These are phyloP conservation scores for Sarocladium kiliense DNA, from an alignment of 2,329 filamentous ascomycete species.

Conservation along the genomic window DNA sequence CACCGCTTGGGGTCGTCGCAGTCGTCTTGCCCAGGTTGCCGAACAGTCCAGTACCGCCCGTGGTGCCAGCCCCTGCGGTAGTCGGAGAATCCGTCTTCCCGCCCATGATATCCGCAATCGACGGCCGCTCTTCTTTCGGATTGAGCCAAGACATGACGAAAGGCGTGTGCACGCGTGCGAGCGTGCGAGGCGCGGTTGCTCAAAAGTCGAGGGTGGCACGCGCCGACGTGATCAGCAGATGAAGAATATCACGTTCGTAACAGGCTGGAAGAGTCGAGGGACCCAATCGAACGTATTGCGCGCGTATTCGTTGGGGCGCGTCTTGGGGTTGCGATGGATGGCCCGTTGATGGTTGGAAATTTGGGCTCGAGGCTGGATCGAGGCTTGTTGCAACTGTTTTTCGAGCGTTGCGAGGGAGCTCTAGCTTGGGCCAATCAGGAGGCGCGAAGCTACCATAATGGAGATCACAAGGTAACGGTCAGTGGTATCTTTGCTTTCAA, in stretches of 20 bases:
- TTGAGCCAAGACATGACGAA: not conserved
- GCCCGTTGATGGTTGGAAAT: conserved; percentile 4
- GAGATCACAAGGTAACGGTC: not conserved
- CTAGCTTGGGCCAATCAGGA: conserved; percentile 5
- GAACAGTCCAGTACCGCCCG: not conserved
- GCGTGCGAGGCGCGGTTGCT: not conserved
- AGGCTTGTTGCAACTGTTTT: not conserved
- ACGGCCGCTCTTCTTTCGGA: not conserved
- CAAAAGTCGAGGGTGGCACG: not conserved
- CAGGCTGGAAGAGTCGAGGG: not conserved
- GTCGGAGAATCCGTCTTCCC: not conserved
- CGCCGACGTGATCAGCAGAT: not conserved
- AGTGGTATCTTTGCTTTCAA: too few relatives aligned
- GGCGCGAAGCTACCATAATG: not conserved
- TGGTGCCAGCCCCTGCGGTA: too few relatives aligned
- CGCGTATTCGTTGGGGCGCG: not conserved
- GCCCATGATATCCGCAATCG: not conserved
- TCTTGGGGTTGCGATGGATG: not conserved
- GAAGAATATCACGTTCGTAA: not conserved
- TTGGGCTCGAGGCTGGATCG: not conserved
- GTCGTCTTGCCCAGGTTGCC: not conserved
- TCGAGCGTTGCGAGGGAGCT: conserved; percentile 7
- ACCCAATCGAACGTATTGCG: not conserved
- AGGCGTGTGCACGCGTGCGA: not conserved
- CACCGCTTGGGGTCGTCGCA: not conserved